Conservation (phyloP, 257 asterid genomes). For the Nicotiana tomentosiformis region DNA sequence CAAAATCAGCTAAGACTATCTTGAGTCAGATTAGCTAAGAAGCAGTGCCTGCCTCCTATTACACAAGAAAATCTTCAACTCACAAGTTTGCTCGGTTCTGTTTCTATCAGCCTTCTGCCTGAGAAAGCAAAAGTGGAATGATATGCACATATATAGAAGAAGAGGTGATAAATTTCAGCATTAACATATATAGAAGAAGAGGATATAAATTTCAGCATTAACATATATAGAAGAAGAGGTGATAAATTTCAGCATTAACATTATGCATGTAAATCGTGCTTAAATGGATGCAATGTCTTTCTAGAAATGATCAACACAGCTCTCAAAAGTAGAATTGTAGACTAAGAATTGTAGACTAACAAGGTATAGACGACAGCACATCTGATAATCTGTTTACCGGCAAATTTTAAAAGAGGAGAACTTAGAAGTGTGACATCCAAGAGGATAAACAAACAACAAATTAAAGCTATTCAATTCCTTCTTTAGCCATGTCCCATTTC, state of each 20-base stretch:
- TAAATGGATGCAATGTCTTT: not conserved
- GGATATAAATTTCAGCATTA: not conserved
- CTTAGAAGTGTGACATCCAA: not conserved
- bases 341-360: not conserved
- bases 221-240: not conserved
- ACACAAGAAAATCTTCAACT: not conserved
- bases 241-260: not conserved
- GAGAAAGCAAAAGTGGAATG: not conserved
- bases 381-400: not conserved
- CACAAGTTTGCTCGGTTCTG: not conserved
- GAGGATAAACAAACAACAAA: not conserved
- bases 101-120: not conserved
- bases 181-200: not conserved
- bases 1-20: not conserved
- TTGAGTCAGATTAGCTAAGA: not conserved
- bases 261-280: too few relatives aligned
- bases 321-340: not conserved
- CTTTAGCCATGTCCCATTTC: not conserved
- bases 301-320: not conserved
- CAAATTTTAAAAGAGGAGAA: not conserved
- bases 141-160: not conserved
- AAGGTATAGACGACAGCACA: not conserved
- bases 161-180: not conserved
- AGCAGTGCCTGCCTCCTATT: not conserved
- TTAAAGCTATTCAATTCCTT: not conserved